Conservation (phyloP, 1,284 basidiomycete species). For the Spongispora temasekensis region DNA sequence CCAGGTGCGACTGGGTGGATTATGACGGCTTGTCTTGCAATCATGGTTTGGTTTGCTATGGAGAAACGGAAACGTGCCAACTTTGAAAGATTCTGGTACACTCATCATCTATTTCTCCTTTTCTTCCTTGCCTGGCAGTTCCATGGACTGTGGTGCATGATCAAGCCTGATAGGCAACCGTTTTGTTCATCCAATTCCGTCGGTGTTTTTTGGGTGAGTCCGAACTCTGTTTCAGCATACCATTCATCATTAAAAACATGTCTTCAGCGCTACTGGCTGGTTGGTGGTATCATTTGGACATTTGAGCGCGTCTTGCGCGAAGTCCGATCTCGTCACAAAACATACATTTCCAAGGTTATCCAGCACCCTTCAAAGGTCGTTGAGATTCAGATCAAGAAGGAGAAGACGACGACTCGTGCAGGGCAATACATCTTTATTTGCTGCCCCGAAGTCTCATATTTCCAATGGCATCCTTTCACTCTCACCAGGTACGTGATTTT, state of each 20-base stretch:
- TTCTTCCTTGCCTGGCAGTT: slow-evolving; percentile 93
- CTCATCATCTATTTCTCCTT: slow-evolving; percentile 84
- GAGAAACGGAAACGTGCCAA: slow-evolving; percentile 74
- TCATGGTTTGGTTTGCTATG: slow-evolving; percentile 82
- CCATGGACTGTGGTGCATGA: slow-evolving; percentile 95
- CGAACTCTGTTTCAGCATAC: neutral
- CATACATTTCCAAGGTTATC: slow-evolving; percentile 90
- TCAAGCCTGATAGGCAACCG: slow-evolving; percentile 83
- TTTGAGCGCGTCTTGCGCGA: slow-evolving; percentile 86
- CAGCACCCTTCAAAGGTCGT: slow-evolving; percentile 89
- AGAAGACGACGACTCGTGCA: slow-evolving; percentile 75
- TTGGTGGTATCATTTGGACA: slow-evolving; percentile 84
- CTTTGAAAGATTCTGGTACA: slow-evolving; percentile 90
- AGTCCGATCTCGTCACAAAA: slow-evolving; percentile 82
- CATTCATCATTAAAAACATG: slow-evolving; percentile 7
- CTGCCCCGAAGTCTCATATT: slow-evolving; percentile 87
- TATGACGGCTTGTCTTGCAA: slow-evolving; percentile 70
- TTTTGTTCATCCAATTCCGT: slow-evolving; percentile 83
- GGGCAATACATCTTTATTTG: slow-evolving; percentile 89
- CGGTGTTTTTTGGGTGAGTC: slow-evolving; percentile 88
- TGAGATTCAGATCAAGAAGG: slow-evolving; percentile 94
- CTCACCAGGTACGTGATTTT: slow-evolving; percentile 61
- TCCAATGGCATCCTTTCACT: slow-evolving; percentile 95
- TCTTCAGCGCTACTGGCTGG: slow-evolving; percentile 84
- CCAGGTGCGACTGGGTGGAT: slow-evolving; percentile 92